phyloP scores from a whole-genome alignment of 2,329 filamentous ascomycete genomes.

The Ceratocystis cacaofunesta region DNA sequence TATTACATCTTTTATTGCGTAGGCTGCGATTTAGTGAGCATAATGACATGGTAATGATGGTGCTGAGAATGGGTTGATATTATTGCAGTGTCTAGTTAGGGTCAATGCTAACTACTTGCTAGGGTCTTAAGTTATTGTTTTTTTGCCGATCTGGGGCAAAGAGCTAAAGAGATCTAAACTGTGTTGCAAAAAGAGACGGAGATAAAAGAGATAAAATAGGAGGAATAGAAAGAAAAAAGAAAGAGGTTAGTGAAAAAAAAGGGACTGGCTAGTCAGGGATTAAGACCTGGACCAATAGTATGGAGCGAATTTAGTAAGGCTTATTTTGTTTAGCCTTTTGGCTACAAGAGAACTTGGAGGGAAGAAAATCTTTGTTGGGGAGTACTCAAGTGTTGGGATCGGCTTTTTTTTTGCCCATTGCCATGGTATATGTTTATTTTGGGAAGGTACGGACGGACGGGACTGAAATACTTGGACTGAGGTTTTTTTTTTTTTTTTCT shows the following conservation, averaged over 20 bases:
- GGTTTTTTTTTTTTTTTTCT: no score
- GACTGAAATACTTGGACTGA: no score
- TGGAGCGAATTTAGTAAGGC: no score
- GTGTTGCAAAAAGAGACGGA: background rate
- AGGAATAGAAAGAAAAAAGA: background rate
- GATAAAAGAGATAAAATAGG: background rate
- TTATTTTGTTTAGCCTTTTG: no score
- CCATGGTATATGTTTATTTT: no score
- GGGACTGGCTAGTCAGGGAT: background rate
- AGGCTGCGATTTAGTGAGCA: background rate
- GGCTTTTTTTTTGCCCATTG: no score
- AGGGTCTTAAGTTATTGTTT: background rate
- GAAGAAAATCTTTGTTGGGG: no score
- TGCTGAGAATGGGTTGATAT: no score
- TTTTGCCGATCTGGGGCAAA: background rate
- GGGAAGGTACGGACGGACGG: no score
- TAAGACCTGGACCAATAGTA: background rate
- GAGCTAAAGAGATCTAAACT: no score
- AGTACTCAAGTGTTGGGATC: no score
- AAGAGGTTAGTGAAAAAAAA: background rate
- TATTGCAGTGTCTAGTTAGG: background rate
- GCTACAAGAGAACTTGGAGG: no score
- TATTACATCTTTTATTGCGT: background rate
- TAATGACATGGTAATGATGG: background rate
- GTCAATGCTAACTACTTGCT: background rate